A percentile compares a stretch with the other conserved stretches of the same genome.
These are phyloP conservation scores for Nakazawaea wickerhamii DNA, from an alignment of 805 yeast genomes.

Conservation along the genomic window DNA sequence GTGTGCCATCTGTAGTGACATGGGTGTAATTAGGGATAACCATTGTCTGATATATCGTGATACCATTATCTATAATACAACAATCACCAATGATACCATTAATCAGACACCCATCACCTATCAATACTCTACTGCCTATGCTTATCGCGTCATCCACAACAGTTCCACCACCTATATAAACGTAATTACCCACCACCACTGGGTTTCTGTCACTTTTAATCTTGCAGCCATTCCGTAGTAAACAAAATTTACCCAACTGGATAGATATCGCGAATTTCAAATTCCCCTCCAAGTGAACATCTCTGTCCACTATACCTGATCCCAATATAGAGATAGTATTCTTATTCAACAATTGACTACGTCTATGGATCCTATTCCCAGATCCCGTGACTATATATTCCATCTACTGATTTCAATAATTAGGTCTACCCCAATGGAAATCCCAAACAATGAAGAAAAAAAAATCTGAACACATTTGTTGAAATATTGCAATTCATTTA, in stretches of 20 bases:
- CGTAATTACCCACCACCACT: conserved; percentile 41
- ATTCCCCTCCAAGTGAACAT: conserved; percentile 32
- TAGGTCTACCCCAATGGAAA: no score
- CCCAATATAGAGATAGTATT: conserved; percentile 41
- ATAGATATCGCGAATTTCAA: conserved; percentile 25
- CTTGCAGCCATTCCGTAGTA: conserved; percentile 25
- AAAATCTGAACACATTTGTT: no score
- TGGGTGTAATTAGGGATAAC: conserved; percentile 49
- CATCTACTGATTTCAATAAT: neutral
- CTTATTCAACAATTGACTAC: conserved; percentile 38
- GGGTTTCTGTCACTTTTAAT: conserved; percentile 19
- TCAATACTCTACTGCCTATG: conserved; percentile 44
- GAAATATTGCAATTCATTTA: no score
- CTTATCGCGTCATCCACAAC: conserved; percentile 29
- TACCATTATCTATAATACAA: conserved; percentile 38
- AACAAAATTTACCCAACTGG: conserved; percentile 42
- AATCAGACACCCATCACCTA: conserved; percentile 37
- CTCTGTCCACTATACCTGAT: conserved; percentile 35
- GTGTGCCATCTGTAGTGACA: conserved; percentile 22
- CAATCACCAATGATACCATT: conserved; percentile 45
- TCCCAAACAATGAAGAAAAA: no score
- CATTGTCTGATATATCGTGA: conserved; percentile 34
- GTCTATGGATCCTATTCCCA: conserved; percentile 44
- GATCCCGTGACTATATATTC: conserved; percentile 30
- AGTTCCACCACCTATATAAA: conserved; percentile 33